Evolutionary conservation across 768 basidiomycete genomes (phyloP).

Genomic region (Suillus cothurnatus): DNA sequence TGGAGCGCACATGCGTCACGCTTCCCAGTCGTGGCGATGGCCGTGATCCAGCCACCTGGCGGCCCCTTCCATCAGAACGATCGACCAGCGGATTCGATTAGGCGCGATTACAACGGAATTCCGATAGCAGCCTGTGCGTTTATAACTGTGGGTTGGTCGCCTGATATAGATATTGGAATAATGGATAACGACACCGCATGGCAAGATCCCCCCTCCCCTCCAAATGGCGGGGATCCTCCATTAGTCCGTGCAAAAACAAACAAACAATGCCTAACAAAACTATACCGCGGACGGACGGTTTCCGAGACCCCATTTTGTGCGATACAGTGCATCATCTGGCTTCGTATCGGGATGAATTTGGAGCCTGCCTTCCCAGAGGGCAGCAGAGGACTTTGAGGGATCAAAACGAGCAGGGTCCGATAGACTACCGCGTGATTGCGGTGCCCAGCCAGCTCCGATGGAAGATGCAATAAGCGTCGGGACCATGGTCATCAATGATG

Average conservation of each 20-base stretch:
- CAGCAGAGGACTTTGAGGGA: slow-evolving; percentile 80
- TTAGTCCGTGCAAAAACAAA: slow-evolving; percentile 1
- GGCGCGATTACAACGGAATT: slow-evolving; percentile 4
- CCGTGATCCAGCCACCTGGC: not conserved
- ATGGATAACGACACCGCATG: slow-evolving; percentile 3
- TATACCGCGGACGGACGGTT: slow-evolving; percentile 17
- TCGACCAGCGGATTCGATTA: slow-evolving; percentile 3
- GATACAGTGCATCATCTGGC: slow-evolving; percentile 56
- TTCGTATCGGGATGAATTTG: slow-evolving; percentile 88
- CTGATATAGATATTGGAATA: slow-evolving; percentile 9
- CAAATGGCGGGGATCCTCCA: not conserved
- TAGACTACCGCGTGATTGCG: slow-evolving; percentile 55
- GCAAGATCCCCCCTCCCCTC: not conserved
- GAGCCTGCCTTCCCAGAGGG: slow-evolving; percentile 82
- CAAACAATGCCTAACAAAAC: not conserved
- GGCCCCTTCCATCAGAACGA: slow-evolving; percentile 5
- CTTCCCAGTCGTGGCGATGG: not conserved
- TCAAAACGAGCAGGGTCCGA: slow-evolving; percentile 77
- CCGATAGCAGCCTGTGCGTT: not conserved
- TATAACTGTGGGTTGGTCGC: not conserved
- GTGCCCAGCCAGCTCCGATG: slow-evolving; percentile 66
- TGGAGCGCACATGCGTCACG: not conserved
- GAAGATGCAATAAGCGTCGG: slow-evolving; percentile 75
- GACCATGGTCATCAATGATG: slow-evolving; percentile 76
- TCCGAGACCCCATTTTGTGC: slow-evolving; percentile 32